Evolutionary conservation across 805 yeast species (phyloP).

Genomic region (Candida corydali): DNA sequence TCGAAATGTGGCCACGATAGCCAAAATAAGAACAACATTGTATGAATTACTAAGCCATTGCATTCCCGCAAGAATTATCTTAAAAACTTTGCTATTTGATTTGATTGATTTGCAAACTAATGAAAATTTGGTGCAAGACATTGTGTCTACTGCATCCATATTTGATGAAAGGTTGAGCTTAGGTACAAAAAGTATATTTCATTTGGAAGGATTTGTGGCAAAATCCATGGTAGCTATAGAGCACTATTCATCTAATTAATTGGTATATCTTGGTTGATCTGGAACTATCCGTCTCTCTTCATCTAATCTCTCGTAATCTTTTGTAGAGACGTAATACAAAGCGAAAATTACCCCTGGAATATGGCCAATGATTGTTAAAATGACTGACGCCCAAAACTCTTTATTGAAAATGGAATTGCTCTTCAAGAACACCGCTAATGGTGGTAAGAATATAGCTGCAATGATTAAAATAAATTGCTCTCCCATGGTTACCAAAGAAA

Average conservation of each 20-base stretch:
- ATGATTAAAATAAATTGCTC: slow-evolving; percentile 25
- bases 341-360: slow-evolving; percentile 32
- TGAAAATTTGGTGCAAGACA: slow-evolving; percentile 28
- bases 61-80: slow-evolving; percentile 80
- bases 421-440: slow-evolving; percentile 32
- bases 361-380: slow-evolving; percentile 30
- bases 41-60: slow-evolving; percentile 91
- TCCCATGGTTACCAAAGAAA: slow-evolving; percentile 3
- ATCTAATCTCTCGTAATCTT: slow-evolving; percentile 10
- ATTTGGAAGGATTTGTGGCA: slow-evolving; percentile 91
- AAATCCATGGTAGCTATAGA: slow-evolving; percentile 78
- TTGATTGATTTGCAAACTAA: slow-evolving; percentile 25
- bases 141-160: slow-evolving; percentile 58
- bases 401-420: slow-evolving; percentile 27
- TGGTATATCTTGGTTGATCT: slow-evolving; percentile 8
- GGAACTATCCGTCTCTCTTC: slow-evolving; percentile 20
- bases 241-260: slow-evolving; percentile 13
- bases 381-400: slow-evolving; percentile 28
- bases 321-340: slow-evolving; percentile 18
- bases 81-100: slow-evolving; percentile 53
- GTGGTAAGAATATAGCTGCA: slow-evolving; percentile 33
- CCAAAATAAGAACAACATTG: slow-evolving; percentile 60
- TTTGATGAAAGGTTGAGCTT: slow-evolving; percentile 83
- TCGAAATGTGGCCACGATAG: slow-evolving; percentile 58
- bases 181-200: slow-evolving; percentile 89